Base-by-base conservation (phyloP, 108 stramenopile species). In the Craspedostauros australis region DNA sequence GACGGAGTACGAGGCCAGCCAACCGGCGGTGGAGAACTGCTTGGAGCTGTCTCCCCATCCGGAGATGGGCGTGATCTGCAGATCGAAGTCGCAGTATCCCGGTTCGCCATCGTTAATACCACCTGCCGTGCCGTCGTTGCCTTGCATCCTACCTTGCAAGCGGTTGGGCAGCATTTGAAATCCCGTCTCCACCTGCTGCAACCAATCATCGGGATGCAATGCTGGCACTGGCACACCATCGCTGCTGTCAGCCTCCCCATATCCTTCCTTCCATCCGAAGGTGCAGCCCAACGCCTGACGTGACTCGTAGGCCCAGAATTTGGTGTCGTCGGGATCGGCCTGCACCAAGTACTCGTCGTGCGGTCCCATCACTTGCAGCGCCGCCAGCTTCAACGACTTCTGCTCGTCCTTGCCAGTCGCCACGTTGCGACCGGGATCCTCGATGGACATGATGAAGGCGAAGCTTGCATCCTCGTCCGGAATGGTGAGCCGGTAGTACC, bases 401-500 rank as follows among this genome's bases (percentile, higher is more conserved):
- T 42, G 21, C n/a, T n/a, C n/a, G n/a, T n/a, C n/a, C n/a, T n/a
- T n/a, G n/a, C n/a, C n/a, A n/a, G n/a, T n/a, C n/a, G n/a, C n/a
- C 8, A 54, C 39, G 15, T 12, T 40, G 25, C 58, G 49, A 4
- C 79, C 75, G 21, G 86, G 75, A 79, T 92, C 90, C 59, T 88
- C 86, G 56, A 92, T 83, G 20, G 76, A 75, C 55, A 85, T 68
- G 33, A 92, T 88, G 57, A 92, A 80, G 6, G 81, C 80, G 72
- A 87, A 88, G 51, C 79, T 83, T 15, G 68, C 75, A 44, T 79
- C 77, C 41, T 66, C 48, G 4, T 40, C 46, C 11, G 81, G 81
- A 12, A 93, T 45, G 4, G 91, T 88, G 21, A 93, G 50, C 25
- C 91, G 80, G 54, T 88, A 87, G 61, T 89, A 93, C 91, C 91